Base-by-base conservation (phyloP, 176 grass and related monocot genomes). In the Triticum urartu region DNA sequence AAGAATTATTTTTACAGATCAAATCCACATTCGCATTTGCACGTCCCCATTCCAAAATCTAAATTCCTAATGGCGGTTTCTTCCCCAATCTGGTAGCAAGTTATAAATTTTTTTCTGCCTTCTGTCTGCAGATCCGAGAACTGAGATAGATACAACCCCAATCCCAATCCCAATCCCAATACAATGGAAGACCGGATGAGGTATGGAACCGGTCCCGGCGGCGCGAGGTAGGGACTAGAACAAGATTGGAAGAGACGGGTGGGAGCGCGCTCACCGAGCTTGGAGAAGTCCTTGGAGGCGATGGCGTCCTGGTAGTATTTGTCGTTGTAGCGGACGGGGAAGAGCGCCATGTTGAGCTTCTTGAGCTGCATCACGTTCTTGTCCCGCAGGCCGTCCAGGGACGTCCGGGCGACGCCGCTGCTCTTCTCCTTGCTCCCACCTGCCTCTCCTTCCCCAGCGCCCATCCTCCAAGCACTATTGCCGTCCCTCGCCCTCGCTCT, bases 331-430 rank as follows among this genome's bases (percentile, higher is more conserved):
- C 94, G 88, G 61, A 99, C 94, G 1, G 94, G 97, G 90, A 99
- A 99, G 82, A 99, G 92, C 54, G 89, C 92, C 69, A 89, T 93
- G 87, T 96, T 99, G 62, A 96, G 92, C 90, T 99, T 99, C 94
- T 96, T 99, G 47, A 99, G 89, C 90, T 96, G 94, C 97, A 99
- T 99, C 76, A 99, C 75, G 89, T 99, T 99, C 90, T 99, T 96
- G 77, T 99, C 94, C 85, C 97, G 81, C 25, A 99, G 88, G 24
- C 89, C 92, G 73, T 99, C 97, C 64, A 99, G 90, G 80, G 90
- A 94, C 65, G 89, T 91, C 90, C 82, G 75, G 79, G 87, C 87
- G 43, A 11, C 87, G 69, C 24, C 80, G 73, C 73, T 36, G 43
- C 83, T 84, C 64, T 80, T 90, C 45, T 85, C 80, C 40, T 78